A percentile compares a stretch with the other conserved stretches of the same genome.
Evolutionary conservation across 139 green algal species (phyloP).

Genomic region (Astrephomene gubernaculifera): DNA sequence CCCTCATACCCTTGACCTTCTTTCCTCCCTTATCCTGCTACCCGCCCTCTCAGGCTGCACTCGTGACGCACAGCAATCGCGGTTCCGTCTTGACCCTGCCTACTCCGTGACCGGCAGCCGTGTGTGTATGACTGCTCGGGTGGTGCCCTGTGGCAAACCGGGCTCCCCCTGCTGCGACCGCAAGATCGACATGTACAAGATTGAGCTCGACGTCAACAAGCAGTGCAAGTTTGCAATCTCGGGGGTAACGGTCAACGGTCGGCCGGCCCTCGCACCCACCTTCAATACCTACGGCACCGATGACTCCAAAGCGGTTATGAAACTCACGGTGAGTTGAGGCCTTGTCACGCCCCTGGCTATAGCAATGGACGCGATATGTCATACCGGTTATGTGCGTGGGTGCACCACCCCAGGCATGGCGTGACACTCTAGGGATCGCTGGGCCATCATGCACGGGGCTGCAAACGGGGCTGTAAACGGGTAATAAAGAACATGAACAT

Average conservation of each 20-base stretch:
- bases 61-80: conserved; percentile 28
- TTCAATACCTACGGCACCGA: conserved; percentile 16
- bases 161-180: background rate
- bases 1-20: background rate
- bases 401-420: too few relatives aligned
- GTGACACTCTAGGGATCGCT: too few relatives aligned
- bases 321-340: background rate
- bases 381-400: too few relatives aligned
- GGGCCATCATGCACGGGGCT: too few relatives aligned
- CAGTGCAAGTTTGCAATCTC: conserved; percentile 19
- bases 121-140: conserved; percentile 15
- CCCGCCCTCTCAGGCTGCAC: conserved; percentile 13
- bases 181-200: conserved; percentile 33
- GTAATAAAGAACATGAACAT: too few relatives aligned
- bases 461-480: too few relatives aligned
- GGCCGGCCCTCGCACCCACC: background rate
- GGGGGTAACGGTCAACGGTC: conserved; percentile 5
- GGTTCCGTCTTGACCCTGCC: conserved; percentile 18
- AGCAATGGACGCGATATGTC: too few relatives aligned
- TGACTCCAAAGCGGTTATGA: conserved; percentile 24
- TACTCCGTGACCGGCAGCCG: background rate
- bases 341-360: too few relatives aligned
- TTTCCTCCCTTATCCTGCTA: background rate
- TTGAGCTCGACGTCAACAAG: conserved; percentile 29
- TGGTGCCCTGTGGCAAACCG: conserved; percentile 1